Percentiles rank a stretch among this genome's conserved stretches.
Conservation (phyloP, 345 rosid genomes). For the Firmiana major region DNA sequence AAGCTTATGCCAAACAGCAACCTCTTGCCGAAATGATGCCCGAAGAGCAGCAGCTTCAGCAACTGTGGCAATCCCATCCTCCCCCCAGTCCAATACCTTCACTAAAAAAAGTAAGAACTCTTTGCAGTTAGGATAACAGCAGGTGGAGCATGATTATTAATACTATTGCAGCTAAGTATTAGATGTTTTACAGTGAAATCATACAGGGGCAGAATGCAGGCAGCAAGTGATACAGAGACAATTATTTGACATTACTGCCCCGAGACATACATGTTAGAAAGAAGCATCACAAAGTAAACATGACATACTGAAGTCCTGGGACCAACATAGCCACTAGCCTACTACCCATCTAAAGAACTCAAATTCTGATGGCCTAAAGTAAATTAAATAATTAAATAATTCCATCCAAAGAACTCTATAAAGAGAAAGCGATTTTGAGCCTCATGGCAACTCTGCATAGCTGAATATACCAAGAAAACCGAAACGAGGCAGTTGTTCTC, state of each 20-base stretch:
- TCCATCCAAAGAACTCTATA: neutral
- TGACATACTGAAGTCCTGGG: neutral
- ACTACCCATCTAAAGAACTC: neutral
- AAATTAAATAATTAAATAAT: neutral
- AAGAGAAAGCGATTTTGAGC: neutral
- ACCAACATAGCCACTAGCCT: neutral
- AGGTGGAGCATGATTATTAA: neutral
- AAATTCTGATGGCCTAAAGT: neutral
- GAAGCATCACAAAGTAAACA: neutral
- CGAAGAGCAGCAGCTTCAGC: conserved; percentile 59
- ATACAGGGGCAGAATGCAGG: neutral
- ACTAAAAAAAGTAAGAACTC: conserved; percentile 34
- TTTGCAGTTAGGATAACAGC: conserved; percentile 4
- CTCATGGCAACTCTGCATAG: neutral
- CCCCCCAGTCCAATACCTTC: conserved; percentile 82
- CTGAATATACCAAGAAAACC: neutral
- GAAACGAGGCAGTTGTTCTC: neutral
- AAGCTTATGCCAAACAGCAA: conserved; percentile 90
- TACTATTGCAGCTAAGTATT: neutral
- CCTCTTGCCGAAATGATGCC: conserved; percentile 76
- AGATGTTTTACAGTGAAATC: neutral
- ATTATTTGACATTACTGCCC: neutral
- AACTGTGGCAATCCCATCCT: conserved; percentile 57
- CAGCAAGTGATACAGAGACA: neutral
- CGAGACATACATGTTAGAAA: neutral